Evolutionary conservation across 306 rosid species (phyloP).

Genomic region (Sindora glabra): DNA sequence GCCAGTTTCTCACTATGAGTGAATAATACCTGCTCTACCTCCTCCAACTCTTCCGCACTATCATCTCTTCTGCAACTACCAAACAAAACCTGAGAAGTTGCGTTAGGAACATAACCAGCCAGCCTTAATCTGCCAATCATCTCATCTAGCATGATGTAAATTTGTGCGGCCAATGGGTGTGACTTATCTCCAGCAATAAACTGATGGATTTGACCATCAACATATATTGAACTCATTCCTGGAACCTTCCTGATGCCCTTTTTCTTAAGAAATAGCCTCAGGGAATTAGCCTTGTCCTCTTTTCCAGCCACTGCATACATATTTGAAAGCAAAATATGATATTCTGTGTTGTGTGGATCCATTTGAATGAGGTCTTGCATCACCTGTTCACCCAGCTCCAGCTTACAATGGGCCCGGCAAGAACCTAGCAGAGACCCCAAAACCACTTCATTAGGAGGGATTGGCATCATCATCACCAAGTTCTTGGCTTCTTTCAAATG

Average conservation of each 20-base stretch:
- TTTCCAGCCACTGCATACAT: too few species aligned
- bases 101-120: conserved; percentile 61
- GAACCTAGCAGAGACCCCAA: conserved; percentile 31
- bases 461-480: conserved; percentile 46
- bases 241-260: conserved; percentile 59
- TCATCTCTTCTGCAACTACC: conserved; percentile 25
- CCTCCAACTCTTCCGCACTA: conserved; percentile 43
- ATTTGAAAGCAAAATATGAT: too few species aligned
- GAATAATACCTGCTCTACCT: conserved; percentile 58
- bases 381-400: too few species aligned
- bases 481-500: conserved; percentile 44
- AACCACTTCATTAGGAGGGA: conserved; percentile 66
- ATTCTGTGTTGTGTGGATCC: too few species aligned
- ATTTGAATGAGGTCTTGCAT: too few species aligned
- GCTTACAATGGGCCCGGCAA: too few species aligned
- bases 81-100: conserved; percentile 43
- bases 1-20: conserved; percentile 74
- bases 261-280: conserved; percentile 41
- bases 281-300: neutral
- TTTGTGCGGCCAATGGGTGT: conserved; percentile 31
- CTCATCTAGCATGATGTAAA: conserved; percentile 45
- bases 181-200: conserved; percentile 69
- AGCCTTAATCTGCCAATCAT: conserved; percentile 48
- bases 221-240: conserved; percentile 59
- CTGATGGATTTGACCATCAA: conserved; percentile 47